Percentiles rank a stretch among this genome's conserved stretches.
These are phyloP conservation scores for Leishmania guyanensis DNA, from an alignment of 208 protist genomes.

Conservation along the genomic window DNA sequence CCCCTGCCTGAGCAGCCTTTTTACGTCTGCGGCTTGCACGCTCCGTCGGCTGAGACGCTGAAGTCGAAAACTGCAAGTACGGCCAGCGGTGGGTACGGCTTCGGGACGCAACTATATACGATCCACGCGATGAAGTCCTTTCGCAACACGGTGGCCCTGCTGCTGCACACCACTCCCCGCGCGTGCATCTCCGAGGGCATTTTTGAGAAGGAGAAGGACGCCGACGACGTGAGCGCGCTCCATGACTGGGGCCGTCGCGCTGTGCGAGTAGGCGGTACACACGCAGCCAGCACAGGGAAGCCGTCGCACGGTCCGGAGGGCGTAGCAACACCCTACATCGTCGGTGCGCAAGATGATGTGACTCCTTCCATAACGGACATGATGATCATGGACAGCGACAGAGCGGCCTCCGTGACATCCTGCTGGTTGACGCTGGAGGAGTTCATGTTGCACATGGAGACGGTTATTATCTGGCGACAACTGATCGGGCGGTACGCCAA, in stretches of 20 bases:
- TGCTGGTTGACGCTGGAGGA: slow-evolving; percentile 84
- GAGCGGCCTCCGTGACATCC: slow-evolving; percentile 26
- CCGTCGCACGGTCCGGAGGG: neutral
- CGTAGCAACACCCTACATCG: neutral
- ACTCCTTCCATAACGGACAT: slow-evolving; percentile 4
- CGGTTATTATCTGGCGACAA: slow-evolving; percentile 64
- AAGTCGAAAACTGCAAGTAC: neutral
- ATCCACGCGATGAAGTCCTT: slow-evolving; percentile 66
- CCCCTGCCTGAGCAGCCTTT: slow-evolving; percentile 23
- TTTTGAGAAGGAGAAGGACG: slow-evolving; percentile 47
- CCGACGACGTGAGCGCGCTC: slow-evolving; percentile 49
- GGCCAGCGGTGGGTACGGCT: neutral
- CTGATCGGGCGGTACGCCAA: slow-evolving; percentile 41
- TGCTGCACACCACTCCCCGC: slow-evolving; percentile 64
- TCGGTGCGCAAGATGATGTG: neutral
- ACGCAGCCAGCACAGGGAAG: slow-evolving; percentile 5
- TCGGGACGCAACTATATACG: slow-evolving; percentile 58
- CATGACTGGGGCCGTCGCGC: slow-evolving; percentile 14
- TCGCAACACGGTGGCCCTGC: slow-evolving; percentile 71
- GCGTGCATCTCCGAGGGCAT: slow-evolving; percentile 36
- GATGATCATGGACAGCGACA: slow-evolving; percentile 21
- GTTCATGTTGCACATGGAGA: slow-evolving; percentile 51
- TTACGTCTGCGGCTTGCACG: slow-evolving; percentile 36
- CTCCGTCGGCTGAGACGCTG: neutral
- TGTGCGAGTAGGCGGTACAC: no score